Evolutionary conservation across 2,329 filamentous ascomycete genomes (phyloP), one percentile per base, ranked within the genome.

Genomic region (Nemania sp.): DNA sequence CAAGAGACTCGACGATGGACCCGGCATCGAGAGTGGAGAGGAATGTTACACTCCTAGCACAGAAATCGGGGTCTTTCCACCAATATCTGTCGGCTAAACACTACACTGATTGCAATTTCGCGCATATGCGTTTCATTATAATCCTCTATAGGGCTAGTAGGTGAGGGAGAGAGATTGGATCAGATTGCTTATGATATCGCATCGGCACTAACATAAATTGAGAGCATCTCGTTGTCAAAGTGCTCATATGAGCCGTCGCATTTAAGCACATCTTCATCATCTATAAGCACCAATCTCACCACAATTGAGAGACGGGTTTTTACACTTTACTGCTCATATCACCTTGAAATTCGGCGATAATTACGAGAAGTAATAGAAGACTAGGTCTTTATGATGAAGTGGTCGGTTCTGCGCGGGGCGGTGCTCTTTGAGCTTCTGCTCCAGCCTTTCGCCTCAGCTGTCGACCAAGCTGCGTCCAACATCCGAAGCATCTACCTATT

Each of bases 401-500:
- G 11, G 14, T 43, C 40, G 14, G 6, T 36, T 4, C 26, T 58
- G 12, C 14, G 46, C 3, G 22, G 37, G 34, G 46, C 20, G 9
- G 36, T 58, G 30, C 49, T 58, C 31, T 45, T 48, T n/a, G 39
- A 57, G 43, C 36, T 54, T 12, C 42, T 50, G n/a, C 36, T 54
- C 15, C 45, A 54, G 17, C 31, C 54, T 7, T 48, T 50, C 37
- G 46, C 54, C 15, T 49, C 54, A 6, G 54, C 57, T n/a, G n/a
- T 55, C 26, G 12, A 42, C 17, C 60, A 56, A 44, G 52, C 52
- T 20, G 33, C 58, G 15, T 56, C 61, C 1, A 56, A 44, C 28
- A 70, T 69, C 44, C 61, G 69, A 46, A 58, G 52, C 57, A 70
- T 75, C 23, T 75, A 70, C 50, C 61, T 75, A 7, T 74, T 75